These are phyloP conservation scores for Ogataea ganodermae DNA, from an alignment of 805 yeast species.

Conservation along the genomic window DNA sequence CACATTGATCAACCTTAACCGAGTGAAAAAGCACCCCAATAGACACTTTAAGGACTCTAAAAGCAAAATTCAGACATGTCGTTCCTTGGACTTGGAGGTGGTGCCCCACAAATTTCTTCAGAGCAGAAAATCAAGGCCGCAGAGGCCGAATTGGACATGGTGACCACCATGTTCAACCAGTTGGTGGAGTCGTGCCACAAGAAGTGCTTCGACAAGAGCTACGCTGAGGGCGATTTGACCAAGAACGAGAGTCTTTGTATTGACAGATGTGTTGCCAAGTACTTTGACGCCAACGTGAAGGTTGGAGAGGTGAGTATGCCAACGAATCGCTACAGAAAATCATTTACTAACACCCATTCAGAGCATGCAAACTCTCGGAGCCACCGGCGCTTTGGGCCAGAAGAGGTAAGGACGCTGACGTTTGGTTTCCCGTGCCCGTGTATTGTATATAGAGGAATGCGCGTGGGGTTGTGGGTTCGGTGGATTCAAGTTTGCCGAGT, in stretches of 20 bases:
- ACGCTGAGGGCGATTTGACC: slow-evolving; percentile 71
- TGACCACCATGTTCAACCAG: slow-evolving; percentile 94
- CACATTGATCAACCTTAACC: not conserved
- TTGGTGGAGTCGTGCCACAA: slow-evolving; percentile 85
- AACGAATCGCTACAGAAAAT: too few relatives aligned
- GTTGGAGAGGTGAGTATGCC: slow-evolving; percentile 65
- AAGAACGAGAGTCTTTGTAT: slow-evolving; percentile 84
- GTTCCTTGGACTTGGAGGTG: slow-evolving; percentile 74
- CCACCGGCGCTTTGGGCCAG: slow-evolving; percentile 35
- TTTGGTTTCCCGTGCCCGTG: not conserved
- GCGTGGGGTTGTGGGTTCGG: not conserved
- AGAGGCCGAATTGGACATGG: slow-evolving; percentile 95
- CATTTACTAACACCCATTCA: not conserved
- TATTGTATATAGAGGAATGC: slow-evolving; percentile 15
- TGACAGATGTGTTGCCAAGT: slow-evolving; percentile 95
- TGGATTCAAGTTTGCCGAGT: too few relatives aligned
- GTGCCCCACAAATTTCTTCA: slow-evolving; percentile 69
- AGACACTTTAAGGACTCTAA: not conserved
- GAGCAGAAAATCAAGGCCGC: slow-evolving; percentile 86
- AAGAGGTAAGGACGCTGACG: slow-evolving; percentile 10
- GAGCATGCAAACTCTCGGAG: slow-evolving; percentile 43
- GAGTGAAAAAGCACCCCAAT: not conserved
- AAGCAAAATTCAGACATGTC: slow-evolving; percentile 47
- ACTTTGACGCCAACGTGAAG: slow-evolving; percentile 90
- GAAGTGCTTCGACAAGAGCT: slow-evolving; percentile 74